A percentile compares a stretch with the other conserved stretches of the same genome.
phyloP scores from a whole-genome alignment of 2,329 filamentous ascomycete genomes.

The Fusarium paranaense region DNA sequence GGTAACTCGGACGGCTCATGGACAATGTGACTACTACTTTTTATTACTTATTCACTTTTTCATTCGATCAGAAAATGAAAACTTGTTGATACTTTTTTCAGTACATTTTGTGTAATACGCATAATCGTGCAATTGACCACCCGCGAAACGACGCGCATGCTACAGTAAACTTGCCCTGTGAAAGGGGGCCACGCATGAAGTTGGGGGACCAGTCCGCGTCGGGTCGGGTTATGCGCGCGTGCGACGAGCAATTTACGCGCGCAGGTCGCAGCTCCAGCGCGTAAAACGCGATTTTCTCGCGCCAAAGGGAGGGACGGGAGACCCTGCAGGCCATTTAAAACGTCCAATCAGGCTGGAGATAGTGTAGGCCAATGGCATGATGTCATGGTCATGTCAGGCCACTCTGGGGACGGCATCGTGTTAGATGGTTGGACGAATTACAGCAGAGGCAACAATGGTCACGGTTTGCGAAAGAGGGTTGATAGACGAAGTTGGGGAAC shows the following conservation, averaged over 20 bases:
- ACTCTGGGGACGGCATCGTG: slow-evolving; percentile 22
- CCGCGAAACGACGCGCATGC: neutral
- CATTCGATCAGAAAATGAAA: neutral
- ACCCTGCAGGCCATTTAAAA: slow-evolving; percentile 23
- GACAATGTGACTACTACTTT: slow-evolving; percentile 33
- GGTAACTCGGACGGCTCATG: slow-evolving; percentile 27
- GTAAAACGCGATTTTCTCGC: slow-evolving; percentile 42
- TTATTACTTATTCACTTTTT: slow-evolving; percentile 5
- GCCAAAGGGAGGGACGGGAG: neutral
- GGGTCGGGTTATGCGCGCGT: slow-evolving; percentile 25
- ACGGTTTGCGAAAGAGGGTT: too few relatives aligned
- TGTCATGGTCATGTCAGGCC: slow-evolving; percentile 21
- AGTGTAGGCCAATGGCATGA: slow-evolving; percentile 32
- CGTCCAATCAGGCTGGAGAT: slow-evolving; percentile 36
- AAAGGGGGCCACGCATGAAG: slow-evolving; percentile 13
- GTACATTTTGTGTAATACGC: neutral
- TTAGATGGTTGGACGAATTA: slow-evolving; percentile 36
- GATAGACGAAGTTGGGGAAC: too few relatives aligned
- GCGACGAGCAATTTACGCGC: slow-evolving; percentile 46
- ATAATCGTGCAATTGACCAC: slow-evolving; percentile 1
- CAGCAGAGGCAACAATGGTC: neutral
- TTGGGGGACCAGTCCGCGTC: slow-evolving; percentile 7
- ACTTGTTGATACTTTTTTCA: neutral
- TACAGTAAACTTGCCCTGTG: neutral
- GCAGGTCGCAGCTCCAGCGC: slow-evolving; percentile 17